Conservation (phyloP, 352 stramenopile species). For the Phytopythium oedochilum region DNA sequence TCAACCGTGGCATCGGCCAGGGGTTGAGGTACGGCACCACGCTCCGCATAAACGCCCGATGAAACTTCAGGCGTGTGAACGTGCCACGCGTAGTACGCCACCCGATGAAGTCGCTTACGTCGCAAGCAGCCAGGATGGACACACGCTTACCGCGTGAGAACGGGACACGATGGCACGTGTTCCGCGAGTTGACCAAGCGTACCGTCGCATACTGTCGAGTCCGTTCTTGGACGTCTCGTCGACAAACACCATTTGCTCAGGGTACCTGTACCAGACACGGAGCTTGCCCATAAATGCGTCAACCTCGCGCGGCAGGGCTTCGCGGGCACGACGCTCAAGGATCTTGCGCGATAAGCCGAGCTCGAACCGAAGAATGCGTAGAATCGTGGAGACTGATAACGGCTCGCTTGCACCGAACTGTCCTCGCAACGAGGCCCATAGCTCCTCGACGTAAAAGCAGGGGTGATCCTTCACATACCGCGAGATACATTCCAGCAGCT, state of each 20-base stretch:
- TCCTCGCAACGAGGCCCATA: constrained; percentile 2
- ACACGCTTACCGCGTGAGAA: constrained; percentile 10
- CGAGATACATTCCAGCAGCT: constrained; percentile 2
- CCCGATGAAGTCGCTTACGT: constrained; percentile 3
- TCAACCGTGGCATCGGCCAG: constrained; percentile 13
- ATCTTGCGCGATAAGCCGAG: constrained; percentile 11
- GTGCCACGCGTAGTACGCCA: constrained; percentile 7
- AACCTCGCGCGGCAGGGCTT: constrained; percentile 6
- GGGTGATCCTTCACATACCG: constrained; percentile 10
- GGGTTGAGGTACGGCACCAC: constrained; percentile 9
- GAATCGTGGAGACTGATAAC: too few relatives aligned
- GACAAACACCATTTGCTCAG: constrained; percentile 11
- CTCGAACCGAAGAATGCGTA: constrained; percentile 9
- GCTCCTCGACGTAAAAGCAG: constrained; percentile 20
- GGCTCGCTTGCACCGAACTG: too few relatives aligned
- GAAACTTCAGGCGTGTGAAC: constrained; percentile 7
- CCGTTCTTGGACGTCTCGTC: constrained; percentile 17
- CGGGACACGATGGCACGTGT: constrained; percentile 1
- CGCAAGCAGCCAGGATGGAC: constrained; percentile 7
- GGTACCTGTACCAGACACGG: constrained; percentile 8
- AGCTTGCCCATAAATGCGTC: constrained; percentile 9
- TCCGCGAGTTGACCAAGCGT: constrained; percentile 4
- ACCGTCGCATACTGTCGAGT: constrained; percentile 6
- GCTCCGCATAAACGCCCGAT: background rate
- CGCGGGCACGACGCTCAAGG: constrained; percentile 3